These are phyloP conservation scores for Combretum micranthum DNA, from an alignment of 345 rosid genomes.

Conservation along the genomic window DNA sequence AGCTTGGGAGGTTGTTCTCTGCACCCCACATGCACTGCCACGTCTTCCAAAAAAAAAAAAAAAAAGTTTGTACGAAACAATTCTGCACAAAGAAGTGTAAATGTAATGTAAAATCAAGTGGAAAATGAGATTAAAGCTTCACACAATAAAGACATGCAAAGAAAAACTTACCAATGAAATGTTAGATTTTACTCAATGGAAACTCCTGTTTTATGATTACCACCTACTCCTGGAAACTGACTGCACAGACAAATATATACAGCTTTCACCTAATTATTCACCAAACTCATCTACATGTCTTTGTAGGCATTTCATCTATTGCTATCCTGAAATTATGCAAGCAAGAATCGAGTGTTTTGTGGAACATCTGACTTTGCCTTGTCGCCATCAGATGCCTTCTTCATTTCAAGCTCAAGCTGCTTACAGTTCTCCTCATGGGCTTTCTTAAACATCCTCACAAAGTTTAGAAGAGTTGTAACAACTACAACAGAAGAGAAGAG, in stretches of 20 bases:
- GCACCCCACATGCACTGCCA: too few relatives aligned
- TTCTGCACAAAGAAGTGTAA: too few relatives aligned
- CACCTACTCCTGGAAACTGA: too few relatives aligned
- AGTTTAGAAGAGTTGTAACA: constrained; percentile 64
- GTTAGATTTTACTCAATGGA: too few relatives aligned
- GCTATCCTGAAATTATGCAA: constrained; percentile 16
- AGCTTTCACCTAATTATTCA: constrained; percentile 7
- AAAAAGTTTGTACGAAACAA: too few relatives aligned
- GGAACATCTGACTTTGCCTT: constrained; percentile 31
- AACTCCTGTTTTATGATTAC: too few relatives aligned
- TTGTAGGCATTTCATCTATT: constrained; percentile 1
- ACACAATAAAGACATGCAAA: too few relatives aligned
- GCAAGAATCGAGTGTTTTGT: constrained; percentile 17
- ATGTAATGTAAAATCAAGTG: too few relatives aligned
- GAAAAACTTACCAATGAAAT: too few relatives aligned
- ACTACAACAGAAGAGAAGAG: constrained; percentile 33
- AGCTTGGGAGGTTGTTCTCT: too few relatives aligned
- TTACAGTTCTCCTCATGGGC: constrained; percentile 77
- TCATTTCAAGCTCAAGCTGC: constrained; percentile 62
- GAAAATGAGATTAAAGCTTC: too few relatives aligned
- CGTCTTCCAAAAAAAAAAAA: too few relatives aligned
- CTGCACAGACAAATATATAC: background rate
- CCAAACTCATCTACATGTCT: constrained; percentile 1
- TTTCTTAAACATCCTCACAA: constrained; percentile 69
- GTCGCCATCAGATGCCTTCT: constrained; percentile 44